Conservation (phyloP, 768 basidiomycete species). For the Leucosporidium scottii region DNA sequence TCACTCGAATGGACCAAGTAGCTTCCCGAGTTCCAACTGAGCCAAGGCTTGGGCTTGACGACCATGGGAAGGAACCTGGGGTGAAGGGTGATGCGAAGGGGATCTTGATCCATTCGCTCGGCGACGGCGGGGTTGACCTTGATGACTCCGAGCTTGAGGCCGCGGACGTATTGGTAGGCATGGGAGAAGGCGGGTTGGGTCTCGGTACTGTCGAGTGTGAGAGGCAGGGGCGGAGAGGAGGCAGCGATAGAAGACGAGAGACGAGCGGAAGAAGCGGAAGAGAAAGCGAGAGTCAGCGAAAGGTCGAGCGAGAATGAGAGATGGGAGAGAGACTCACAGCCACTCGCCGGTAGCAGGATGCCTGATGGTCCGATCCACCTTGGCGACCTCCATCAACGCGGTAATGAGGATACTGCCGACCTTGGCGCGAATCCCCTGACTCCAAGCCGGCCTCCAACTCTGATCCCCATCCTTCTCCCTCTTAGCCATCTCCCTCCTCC, state of each 20-base stretch:
- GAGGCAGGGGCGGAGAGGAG: not conserved
- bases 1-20: conserved; percentile 72
- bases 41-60: conserved; percentile 81
- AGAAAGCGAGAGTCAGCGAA: conserved; percentile 9
- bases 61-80: conserved; percentile 96
- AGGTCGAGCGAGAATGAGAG: not conserved
- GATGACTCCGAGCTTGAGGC: conserved; percentile 86
- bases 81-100: conserved; percentile 63
- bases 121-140: conserved; percentile 73
- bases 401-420: conserved; percentile 78
- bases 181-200: conserved; percentile 85
- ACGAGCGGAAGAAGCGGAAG: not conserved
- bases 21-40: conserved; percentile 65
- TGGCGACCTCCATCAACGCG: conserved; percentile 73
- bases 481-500: conserved; percentile 28
- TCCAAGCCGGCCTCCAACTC: conserved; percentile 69
- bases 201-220: conserved; percentile 48
- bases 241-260: not conserved
- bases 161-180: conserved; percentile 85
- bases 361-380: conserved; percentile 47
- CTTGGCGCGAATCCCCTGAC: conserved; percentile 63
- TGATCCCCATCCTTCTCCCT: conserved; percentile 61
- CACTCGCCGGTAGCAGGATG: conserved; percentile 57
- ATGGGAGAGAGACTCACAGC: conserved; percentile 41
- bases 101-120: conserved; percentile 68